These are phyloP conservation scores for Quillaja saponaria DNA, from an alignment of 306 rosid genomes.

Conservation along the genomic window DNA sequence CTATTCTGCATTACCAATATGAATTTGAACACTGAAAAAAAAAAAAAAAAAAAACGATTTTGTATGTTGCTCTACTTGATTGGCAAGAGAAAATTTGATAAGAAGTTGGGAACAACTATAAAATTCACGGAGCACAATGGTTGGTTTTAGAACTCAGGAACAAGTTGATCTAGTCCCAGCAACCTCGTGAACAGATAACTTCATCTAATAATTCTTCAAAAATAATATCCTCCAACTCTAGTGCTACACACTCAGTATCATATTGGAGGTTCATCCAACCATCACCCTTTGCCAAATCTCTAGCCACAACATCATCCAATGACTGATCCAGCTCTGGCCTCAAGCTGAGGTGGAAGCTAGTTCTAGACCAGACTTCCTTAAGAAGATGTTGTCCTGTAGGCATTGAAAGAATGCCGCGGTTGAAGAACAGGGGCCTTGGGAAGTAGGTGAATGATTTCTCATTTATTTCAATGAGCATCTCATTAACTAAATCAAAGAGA, in stretches of 20 bases:
- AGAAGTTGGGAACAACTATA: too few relatives aligned
- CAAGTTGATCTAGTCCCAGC: not conserved
- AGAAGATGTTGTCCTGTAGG: conserved; percentile 58
- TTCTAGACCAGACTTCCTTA: conserved; percentile 51
- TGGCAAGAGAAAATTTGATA: too few relatives aligned
- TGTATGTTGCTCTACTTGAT: too few relatives aligned
- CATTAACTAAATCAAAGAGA: conserved; percentile 66
- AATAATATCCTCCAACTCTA: conserved; percentile 75
- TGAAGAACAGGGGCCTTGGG: conserved; percentile 56
- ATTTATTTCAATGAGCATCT: conserved; percentile 48
- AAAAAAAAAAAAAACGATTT: too few relatives aligned
- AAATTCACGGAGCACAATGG: too few relatives aligned
- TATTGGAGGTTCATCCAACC: conserved; percentile 80
- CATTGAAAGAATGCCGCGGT: conserved; percentile 44
- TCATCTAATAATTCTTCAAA: conserved; percentile 76
- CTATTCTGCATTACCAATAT: too few relatives aligned
- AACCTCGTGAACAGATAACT: conserved; percentile 39
- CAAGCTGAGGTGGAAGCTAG: conserved; percentile 45
- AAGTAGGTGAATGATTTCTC: conserved; percentile 63
- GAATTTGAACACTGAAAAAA: too few relatives aligned
- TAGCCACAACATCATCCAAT: conserved; percentile 67
- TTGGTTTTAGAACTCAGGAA: not conserved
- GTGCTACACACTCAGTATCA: conserved; percentile 65
- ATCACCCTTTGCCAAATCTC: conserved; percentile 55
- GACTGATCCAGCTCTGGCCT: conserved; percentile 79